A percentile compares a stretch with the other conserved stretches of the same genome.
Conservation (phyloP, 2,329 filamentous ascomycete genomes). For the Uncinocarpus reesii region DNA sequence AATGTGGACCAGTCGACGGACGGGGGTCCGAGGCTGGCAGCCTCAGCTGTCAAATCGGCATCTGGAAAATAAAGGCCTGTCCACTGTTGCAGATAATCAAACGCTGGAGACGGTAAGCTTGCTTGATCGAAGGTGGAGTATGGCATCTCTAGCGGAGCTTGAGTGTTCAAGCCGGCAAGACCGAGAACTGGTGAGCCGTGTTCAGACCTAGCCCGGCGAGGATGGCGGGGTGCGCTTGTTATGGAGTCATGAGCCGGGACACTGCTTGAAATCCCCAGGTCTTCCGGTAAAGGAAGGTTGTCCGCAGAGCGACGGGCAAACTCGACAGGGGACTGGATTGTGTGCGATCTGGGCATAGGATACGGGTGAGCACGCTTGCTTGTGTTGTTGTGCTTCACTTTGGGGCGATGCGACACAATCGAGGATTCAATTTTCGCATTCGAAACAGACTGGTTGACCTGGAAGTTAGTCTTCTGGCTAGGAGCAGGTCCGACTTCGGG, state of each 20-base stretch:
- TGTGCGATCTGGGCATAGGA: slow-evolving; percentile 48
- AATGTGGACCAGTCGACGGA: slow-evolving; percentile 42
- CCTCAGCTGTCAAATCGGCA: slow-evolving; percentile 30
- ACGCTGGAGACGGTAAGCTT: slow-evolving; percentile 26
- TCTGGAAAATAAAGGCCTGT: slow-evolving; percentile 37
- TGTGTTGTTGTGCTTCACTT: slow-evolving; percentile 56
- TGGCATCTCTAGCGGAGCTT: slow-evolving; percentile 33
- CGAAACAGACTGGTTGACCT: slow-evolving; percentile 47
- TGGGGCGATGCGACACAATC: slow-evolving; percentile 53
- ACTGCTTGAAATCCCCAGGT: slow-evolving; percentile 22
- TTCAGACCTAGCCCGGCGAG: slow-evolving; percentile 36
- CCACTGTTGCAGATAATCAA: slow-evolving; percentile 31
- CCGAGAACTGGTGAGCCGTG: slow-evolving; percentile 37
- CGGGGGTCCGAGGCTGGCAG: slow-evolving; percentile 32
- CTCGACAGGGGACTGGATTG: slow-evolving; percentile 39
- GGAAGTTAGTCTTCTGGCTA: slow-evolving; percentile 31
- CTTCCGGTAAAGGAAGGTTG: slow-evolving; percentile 38
- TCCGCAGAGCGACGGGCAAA: slow-evolving; percentile 44
- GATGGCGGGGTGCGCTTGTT: slow-evolving; percentile 24
- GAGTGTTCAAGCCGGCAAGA: slow-evolving; percentile 28
- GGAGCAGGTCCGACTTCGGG: slow-evolving; percentile 38
- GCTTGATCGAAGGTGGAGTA: slow-evolving; percentile 29
- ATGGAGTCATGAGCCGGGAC: slow-evolving; percentile 24
- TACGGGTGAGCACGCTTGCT: slow-evolving; percentile 54
- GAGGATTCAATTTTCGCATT: slow-evolving; percentile 50